A percentile compares a stretch with the other conserved stretches of the same genome.
These are phyloP conservation scores for Serendipita sp. DNA, from an alignment of 768 basidiomycete genomes.

Conservation along the genomic window DNA sequence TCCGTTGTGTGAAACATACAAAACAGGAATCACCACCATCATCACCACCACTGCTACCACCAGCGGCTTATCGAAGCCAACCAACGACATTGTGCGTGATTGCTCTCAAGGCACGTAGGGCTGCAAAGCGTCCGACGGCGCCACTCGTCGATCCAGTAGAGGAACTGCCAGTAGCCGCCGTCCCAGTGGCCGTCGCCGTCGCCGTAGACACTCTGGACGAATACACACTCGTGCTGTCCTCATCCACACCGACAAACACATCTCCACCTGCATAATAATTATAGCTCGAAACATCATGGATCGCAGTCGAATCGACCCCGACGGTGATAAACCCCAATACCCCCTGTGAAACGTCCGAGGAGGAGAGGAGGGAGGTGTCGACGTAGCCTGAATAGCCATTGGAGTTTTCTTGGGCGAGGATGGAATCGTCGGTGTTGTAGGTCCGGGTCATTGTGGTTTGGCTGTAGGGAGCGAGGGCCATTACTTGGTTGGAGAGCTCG, in stretches of 20 bases:
- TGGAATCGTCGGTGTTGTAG: constrained; percentile 21
- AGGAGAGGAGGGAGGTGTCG: constrained; percentile 15
- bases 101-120: too few relatives aligned
- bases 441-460: constrained; percentile 18
- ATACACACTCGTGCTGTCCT: neutral
- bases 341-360: constrained; percentile 21
- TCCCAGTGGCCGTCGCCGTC: neutral
- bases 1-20: too few relatives aligned
- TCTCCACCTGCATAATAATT: constrained; percentile 1
- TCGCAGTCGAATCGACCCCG: neutral
- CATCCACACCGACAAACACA: neutral
- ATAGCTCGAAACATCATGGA: neutral
- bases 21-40: too few relatives aligned
- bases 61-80: too few relatives aligned
- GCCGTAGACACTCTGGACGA: neutral
- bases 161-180: neutral
- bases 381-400: constrained; percentile 21
- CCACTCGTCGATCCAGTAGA: neutral
- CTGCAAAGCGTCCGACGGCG: neutral
- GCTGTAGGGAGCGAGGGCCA: constrained; percentile 18
- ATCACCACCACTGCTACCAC: too few relatives aligned
- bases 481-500: constrained; percentile 19
- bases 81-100: too few relatives aligned
- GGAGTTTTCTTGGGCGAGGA: constrained; percentile 14
- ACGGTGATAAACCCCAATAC: constrained; percentile 20